Evolutionary conservation across 106 monocot species (phyloP), one percentile per base, ranked within the genome.

Genomic region (Allium fistulosum): DNA sequence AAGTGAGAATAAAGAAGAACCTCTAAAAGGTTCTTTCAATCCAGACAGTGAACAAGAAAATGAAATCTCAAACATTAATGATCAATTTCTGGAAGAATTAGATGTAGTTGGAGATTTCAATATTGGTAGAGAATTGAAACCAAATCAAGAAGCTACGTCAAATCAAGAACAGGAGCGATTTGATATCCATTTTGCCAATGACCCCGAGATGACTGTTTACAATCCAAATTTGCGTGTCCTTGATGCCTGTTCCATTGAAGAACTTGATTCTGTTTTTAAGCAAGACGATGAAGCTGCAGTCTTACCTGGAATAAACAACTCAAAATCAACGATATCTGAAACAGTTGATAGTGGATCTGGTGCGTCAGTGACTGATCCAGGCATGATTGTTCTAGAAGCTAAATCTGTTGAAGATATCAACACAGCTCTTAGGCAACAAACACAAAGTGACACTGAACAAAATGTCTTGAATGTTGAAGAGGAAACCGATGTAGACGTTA

Each of bases 61-160:
- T 18, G 81, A 79, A 59, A 63, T 76, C 15, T 60, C 69, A 37
- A 52, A 51, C 2, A 74, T 84, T 57, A 81, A 85, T 71, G 85
- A 82, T 75, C 62, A 57, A 58, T 75, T 85, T 17, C 68, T 87
- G 26, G 63, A 75, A 10, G 90, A 94, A 61, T 53, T 87, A 74
- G 90, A 94, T 77, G 78, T 58, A 7, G 85, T 85, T 57, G 80
- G 85, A 79, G 87, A 90, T 10, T 90, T 79, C 67, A 48, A 46
- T 12, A 67, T 79, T 8, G 62, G 53, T 11, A 51, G 48, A 26
- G 62, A 79, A 53, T 14, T 65, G 49, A 78, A 17, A 59, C 27
- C 60, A 53, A 61, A 68, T 26, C 66, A 80, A 73, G 59, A 11
- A 45, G 17, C 26, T 37, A 55, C 11, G 6, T 22, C 46, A 11